Conservation (phyloP, 768 basidiomycete genomes). For the Calvatia gigantea region DNA sequence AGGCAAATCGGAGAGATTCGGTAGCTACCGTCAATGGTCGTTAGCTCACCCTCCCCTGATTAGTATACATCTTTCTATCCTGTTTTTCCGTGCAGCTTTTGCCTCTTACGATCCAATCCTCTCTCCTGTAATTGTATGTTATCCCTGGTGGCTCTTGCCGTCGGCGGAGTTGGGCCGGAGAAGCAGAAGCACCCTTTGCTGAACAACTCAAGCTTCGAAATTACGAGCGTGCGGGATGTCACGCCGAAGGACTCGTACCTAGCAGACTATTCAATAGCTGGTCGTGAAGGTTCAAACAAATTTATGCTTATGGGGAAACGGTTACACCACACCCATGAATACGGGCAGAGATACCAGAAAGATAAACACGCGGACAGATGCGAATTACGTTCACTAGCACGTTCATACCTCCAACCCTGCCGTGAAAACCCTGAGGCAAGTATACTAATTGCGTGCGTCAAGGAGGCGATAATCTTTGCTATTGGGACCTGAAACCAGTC, state of each 20-base stretch:
- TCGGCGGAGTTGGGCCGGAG: neutral
- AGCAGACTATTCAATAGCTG: neutral
- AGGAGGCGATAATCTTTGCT: neutral
- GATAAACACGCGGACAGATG: neutral
- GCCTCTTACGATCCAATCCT: neutral
- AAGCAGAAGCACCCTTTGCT: neutral
- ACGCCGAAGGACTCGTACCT: neutral
- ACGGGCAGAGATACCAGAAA: neutral
- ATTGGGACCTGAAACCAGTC: neutral
- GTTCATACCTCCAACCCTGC: neutral
- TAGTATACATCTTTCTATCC: neutral
- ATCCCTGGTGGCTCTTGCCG: neutral
- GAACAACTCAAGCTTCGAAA: neutral
- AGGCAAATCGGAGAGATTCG: constrained; percentile 55
- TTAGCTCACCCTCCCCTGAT: constrained; percentile 16
- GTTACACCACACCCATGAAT: neutral
- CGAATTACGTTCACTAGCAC: neutral
- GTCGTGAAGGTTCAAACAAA: neutral
- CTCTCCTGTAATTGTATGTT: neutral
- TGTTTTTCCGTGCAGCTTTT: neutral
- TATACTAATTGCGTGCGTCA: neutral
- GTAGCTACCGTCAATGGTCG: constrained; percentile 69
- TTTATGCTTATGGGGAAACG: neutral
- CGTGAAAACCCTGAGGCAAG: neutral
- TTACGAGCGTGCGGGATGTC: neutral